Evolutionary conservation across 768 basidiomycete species (phyloP).

Genomic region (Guyanaporus albipodus): DNA sequence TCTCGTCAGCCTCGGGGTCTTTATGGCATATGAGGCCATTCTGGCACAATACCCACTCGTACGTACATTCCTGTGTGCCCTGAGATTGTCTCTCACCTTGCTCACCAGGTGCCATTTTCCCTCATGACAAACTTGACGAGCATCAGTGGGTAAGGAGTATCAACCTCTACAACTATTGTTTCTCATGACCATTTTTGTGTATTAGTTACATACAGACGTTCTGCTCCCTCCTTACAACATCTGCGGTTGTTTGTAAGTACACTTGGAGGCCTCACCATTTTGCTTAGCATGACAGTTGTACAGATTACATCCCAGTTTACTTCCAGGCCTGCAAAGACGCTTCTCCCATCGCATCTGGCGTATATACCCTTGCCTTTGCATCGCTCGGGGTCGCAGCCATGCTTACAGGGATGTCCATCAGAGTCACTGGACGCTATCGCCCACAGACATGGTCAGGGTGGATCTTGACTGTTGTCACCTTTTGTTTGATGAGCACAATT

Average conservation of each 20-base stretch:
- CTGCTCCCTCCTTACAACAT: neutral
- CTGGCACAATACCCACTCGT: constrained; percentile 30
- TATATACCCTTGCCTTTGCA: constrained; percentile 17
- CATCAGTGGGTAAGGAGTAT: constrained; percentile 20
- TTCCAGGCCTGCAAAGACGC: constrained; percentile 40
- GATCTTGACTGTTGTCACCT: constrained; percentile 29
- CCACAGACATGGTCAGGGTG: constrained; percentile 33
- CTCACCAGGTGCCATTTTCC: constrained; percentile 7
- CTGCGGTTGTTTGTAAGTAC: constrained; percentile 20
- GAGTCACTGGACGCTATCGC: constrained; percentile 29
- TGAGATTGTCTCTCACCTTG: neutral
- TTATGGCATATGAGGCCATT: constrained; percentile 39
- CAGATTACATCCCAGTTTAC: constrained; percentile 35
- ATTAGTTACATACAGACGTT: neutral
- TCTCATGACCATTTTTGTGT: neutral
- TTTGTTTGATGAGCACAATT: constrained; percentile 34
- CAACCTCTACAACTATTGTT: neutral
- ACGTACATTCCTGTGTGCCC: neutral
- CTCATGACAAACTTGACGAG: neutral
- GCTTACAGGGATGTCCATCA: constrained; percentile 31
- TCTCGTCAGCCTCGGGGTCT: constrained; percentile 32
- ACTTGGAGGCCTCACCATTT: neutral
- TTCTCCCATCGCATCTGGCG: constrained; percentile 31
- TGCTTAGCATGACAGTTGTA: constrained; percentile 13
- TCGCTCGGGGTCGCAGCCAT: constrained; percentile 30